Conservation (phyloP, 2,329 filamentous ascomycete genomes). For the Fusarium virguliforme region DNA sequence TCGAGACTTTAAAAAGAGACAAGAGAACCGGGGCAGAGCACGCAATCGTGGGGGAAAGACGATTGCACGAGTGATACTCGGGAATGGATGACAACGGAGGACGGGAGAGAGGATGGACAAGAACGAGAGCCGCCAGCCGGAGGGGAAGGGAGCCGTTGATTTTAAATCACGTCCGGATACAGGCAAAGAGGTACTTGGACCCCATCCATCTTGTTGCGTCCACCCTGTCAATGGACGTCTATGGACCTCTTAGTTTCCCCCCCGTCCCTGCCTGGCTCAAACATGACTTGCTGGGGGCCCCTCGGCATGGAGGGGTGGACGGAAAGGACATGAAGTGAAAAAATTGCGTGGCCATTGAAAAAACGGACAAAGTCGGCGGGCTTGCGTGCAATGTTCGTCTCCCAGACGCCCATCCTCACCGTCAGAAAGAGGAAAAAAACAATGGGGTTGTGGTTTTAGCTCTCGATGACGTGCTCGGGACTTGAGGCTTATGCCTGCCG, state of each 20-base stretch:
- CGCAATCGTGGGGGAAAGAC: slow-evolving; percentile 54
- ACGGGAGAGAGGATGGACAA: slow-evolving; percentile 24
- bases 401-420: slow-evolving; percentile 35
- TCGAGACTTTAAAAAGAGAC: slow-evolving; percentile 24
- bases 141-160: slow-evolving; percentile 35
- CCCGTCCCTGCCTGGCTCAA: slow-evolving; percentile 35
- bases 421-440: slow-evolving; percentile 45
- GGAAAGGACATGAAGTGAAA: slow-evolving; percentile 33
- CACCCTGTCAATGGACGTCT: slow-evolving; percentile 39
- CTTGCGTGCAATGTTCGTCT: slow-evolving; percentile 26
- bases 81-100: slow-evolving; percentile 23
- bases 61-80: slow-evolving; percentile 41
- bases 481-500: slow-evolving; percentile 53
- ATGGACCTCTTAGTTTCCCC: slow-evolving; percentile 27
- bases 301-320: slow-evolving; percentile 36
- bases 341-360: slow-evolving; percentile 48
- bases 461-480: slow-evolving; percentile 56
- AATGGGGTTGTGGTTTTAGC: slow-evolving; percentile 51
- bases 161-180: slow-evolving; percentile 40
- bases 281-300: slow-evolving; percentile 37
- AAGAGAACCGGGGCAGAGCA: slow-evolving; percentile 47
- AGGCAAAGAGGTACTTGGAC: slow-evolving; percentile 28
- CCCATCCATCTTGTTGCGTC: slow-evolving; percentile 47
- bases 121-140: slow-evolving; percentile 15
- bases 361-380: slow-evolving; percentile 46